These are phyloP conservation scores for Irpex rosettiformis DNA, from an alignment of 1,284 basidiomycete genomes.

Conservation along the genomic window DNA sequence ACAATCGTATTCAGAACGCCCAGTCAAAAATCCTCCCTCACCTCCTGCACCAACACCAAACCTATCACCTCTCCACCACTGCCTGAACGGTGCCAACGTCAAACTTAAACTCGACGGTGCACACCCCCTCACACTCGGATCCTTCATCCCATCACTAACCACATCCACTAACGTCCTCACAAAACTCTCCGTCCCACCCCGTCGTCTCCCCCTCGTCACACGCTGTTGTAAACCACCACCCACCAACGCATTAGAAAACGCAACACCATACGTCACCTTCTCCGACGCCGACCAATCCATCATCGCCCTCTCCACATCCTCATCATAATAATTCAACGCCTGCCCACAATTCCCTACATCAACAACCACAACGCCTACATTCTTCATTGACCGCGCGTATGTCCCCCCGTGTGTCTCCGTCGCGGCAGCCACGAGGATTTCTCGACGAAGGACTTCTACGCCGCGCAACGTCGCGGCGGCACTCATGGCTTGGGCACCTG, in stretches of 20 bases:
- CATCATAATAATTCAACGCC: not conserved
- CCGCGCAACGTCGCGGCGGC: conserved; percentile 67
- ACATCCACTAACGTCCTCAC: conserved; percentile 54
- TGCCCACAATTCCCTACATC: conserved; percentile 58
- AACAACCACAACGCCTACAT: conserved; percentile 59
- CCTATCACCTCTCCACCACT: conserved; percentile 58
- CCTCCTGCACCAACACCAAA: conserved; percentile 74
- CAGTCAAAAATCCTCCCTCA: too few relatives aligned
- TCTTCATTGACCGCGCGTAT: conserved; percentile 39
- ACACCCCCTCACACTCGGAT: conserved; percentile 23
- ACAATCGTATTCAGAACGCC: not conserved
- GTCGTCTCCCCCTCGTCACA: conserved; percentile 1
- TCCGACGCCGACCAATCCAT: conserved; percentile 70
- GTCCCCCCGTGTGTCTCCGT: conserved; percentile 40
- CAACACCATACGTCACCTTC: conserved; percentile 63
- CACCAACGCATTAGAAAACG: conserved; percentile 52
- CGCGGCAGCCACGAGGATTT: conserved; percentile 54
- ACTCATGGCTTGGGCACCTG: conserved; percentile 65
- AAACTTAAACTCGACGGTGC: conserved; percentile 40
- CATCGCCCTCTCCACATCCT: conserved; percentile 40
- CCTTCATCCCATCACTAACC: conserved; percentile 47
- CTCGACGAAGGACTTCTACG: conserved; percentile 67
- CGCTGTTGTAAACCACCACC: conserved; percentile 14
- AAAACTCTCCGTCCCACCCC: conserved; percentile 47
- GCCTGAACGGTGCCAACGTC: conserved; percentile 41